Evolutionary conservation across 345 rosid species (phyloP).

Genomic region (Brassica cretica): DNA sequence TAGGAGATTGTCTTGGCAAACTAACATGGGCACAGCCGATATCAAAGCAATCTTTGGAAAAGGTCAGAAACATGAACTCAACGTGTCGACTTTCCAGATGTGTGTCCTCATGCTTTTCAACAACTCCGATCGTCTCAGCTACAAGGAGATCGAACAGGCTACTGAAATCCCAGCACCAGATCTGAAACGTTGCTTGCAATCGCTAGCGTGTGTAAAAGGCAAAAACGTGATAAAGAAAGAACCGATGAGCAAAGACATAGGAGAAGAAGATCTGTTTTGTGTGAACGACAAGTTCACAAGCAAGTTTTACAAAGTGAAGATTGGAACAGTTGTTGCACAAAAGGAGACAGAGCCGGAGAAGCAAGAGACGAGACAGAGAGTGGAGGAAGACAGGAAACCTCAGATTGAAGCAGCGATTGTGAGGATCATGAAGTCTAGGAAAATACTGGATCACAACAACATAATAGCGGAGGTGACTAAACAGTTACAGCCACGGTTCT

Average conservation of each 20-base stretch:
- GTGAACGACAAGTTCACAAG: slow-evolving; percentile 92
- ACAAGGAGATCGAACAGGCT: slow-evolving; percentile 93
- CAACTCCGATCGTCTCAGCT: slow-evolving; percentile 75
- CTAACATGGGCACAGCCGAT: slow-evolving; percentile 98
- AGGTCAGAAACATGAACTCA: slow-evolving; percentile 97
- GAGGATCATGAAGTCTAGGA: slow-evolving; percentile 97
- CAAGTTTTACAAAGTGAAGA: slow-evolving; percentile 96
- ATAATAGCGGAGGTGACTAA: slow-evolving; percentile 88
- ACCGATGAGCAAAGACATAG: slow-evolving; percentile 96
- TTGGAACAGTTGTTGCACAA: slow-evolving; percentile 97
- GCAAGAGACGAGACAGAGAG: slow-evolving; percentile 97
- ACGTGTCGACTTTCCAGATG: slow-evolving; percentile 98
- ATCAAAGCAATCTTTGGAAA: slow-evolving; percentile 85
- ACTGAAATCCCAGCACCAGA: slow-evolving; percentile 86
- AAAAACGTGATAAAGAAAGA: slow-evolving; percentile 94
- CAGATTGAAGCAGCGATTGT: slow-evolving; percentile 99
- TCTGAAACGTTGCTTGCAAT: slow-evolving; percentile 90
- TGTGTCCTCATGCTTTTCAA: slow-evolving; percentile 92
- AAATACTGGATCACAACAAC: slow-evolving; percentile 91
- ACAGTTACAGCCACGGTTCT: slow-evolving; percentile 93
- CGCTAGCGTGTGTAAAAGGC: slow-evolving; percentile 89
- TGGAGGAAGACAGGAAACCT: slow-evolving; percentile 98
- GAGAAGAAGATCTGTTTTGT: slow-evolving; percentile 75
- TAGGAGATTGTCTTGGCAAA: slow-evolving; percentile 94
- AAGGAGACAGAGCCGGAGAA: slow-evolving; percentile 98